Evolutionary conservation across 2,329 filamentous ascomycete genomes (phyloP), one percentile per base, ranked within the genome.

Genomic region (Hymenoscyphus occultus): DNA sequence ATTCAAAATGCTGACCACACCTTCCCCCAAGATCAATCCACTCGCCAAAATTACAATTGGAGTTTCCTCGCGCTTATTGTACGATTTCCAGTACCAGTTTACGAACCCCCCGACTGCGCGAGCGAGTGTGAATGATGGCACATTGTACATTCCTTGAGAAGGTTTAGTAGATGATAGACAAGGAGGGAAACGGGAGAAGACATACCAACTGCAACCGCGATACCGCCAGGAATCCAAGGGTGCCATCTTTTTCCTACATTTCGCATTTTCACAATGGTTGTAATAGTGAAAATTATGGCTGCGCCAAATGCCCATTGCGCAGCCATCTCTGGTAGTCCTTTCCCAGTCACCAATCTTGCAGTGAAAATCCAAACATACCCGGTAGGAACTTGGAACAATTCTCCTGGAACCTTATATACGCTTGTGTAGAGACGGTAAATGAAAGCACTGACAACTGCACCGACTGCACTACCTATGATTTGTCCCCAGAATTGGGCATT

Each of bases 301-400:
- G 90, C 89, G 0, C 86, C 88, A 0, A 88, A 78, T 0, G 94
- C 91, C 80, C 90, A 96, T 73, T 93, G 87, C 73, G 86, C 87
- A 0, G 92, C 93, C 87, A 93, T 93, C 0, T 86, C 82, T 0
- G 95, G 95, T 54, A 99, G 76, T 0, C 95, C 95, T 69, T 95
- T 85, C 1, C 95, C 95, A 0, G 93, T 98, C 10, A 99, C 93
- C 2, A 99, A 83, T 16, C 95, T 84, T 1, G 95, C 94, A 0
- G 95, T 99, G 77, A 97, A 97, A 62, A 99, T 91, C 95, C 95
- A 99, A 5, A 99, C 93, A 75, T 94, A 97, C 0, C 89, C 94
- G 0, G 95, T 98, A 0, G 95, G 95, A 0, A 97, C 93, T 74
- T 97, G 90, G 76, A 99, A 98, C 62, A 97, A 81, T 10, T 92